Evolutionary conservation across 1,284 basidiomycete genomes (phyloP).

Genomic region (Cryptococcus sp.): DNA sequence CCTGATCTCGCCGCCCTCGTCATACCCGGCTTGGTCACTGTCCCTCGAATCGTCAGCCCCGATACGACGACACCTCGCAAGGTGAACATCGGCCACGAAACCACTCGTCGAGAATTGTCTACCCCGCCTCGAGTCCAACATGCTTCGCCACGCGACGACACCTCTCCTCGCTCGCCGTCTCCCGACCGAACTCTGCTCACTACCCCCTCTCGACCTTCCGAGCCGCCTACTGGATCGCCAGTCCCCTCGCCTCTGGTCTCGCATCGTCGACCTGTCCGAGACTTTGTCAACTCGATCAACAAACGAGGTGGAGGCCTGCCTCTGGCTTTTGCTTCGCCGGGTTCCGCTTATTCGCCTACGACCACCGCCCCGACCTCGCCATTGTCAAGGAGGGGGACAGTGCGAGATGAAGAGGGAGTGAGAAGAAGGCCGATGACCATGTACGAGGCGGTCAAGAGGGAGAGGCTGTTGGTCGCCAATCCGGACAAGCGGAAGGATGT

Average conservation of each 20-base stretch:
- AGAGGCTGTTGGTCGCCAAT: conserved; percentile 19
- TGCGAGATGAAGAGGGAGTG: not conserved
- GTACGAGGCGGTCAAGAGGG: conserved; percentile 23
- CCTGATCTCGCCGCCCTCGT: not conserved
- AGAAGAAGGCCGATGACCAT: conserved; percentile 9
- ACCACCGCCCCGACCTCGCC: conserved; percentile 3
- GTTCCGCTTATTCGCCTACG: conserved; percentile 17
- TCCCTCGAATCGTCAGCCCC: too few species aligned
- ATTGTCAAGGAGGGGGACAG: not conserved
- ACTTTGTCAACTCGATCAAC: conserved; percentile 39
- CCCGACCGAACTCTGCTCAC: too few species aligned
- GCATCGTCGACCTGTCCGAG: conserved; percentile 29
- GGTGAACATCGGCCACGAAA: too few species aligned
- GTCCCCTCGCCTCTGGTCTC: conserved; percentile 15
- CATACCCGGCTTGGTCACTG: too few species aligned
- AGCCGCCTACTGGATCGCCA: conserved; percentile 9
- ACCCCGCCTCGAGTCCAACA: too few species aligned
- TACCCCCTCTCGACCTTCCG: not conserved
- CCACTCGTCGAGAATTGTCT: too few species aligned
- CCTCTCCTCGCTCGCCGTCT: too few species aligned
- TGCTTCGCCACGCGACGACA: too few species aligned
- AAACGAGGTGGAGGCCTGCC: conserved; percentile 18
- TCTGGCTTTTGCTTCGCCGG: conserved; percentile 18
- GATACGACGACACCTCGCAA: too few species aligned
- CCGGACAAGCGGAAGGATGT: conserved; percentile 14